phyloP scores from a whole-genome alignment of 352 stramenopile genomes.

The Hyaloperonospora brassicae region DNA sequence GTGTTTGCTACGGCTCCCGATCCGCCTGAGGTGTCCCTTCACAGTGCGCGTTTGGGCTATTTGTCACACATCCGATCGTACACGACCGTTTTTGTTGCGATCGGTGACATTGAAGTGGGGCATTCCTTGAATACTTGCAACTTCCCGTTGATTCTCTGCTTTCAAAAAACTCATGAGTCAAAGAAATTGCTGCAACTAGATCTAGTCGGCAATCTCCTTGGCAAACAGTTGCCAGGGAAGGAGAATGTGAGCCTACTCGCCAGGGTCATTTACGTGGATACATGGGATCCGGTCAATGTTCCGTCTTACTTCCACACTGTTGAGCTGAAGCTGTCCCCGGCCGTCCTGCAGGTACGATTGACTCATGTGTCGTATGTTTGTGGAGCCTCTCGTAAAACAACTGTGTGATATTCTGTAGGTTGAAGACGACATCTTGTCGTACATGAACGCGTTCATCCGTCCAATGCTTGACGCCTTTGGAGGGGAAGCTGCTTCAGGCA shows the following conservation, averaged over 20 bases:
- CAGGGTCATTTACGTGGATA: slow-evolving; percentile 53
- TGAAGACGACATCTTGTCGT: slow-evolving; percentile 47
- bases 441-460: slow-evolving; percentile 37
- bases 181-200: slow-evolving; percentile 32
- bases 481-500: slow-evolving; percentile 11
- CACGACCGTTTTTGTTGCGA: slow-evolving; percentile 38
- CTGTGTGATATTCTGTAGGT: slow-evolving; percentile 21
- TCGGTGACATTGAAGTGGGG: slow-evolving; percentile 50
- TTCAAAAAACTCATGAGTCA: slow-evolving; percentile 22
- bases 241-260: slow-evolving; percentile 27
- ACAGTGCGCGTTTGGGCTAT: slow-evolving; percentile 50
- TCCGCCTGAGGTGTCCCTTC: slow-evolving; percentile 40
- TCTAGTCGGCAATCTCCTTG: slow-evolving; percentile 31
- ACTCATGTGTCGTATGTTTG: not conserved
- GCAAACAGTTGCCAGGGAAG: slow-evolving; percentile 31
- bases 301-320: slow-evolving; percentile 65
- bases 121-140: slow-evolving; percentile 70
- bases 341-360: slow-evolving; percentile 53
- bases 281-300: slow-evolving; percentile 33
- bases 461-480: slow-evolving; percentile 34
- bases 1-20: slow-evolving; percentile 44
- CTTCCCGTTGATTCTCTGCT: slow-evolving; percentile 62
- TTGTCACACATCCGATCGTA: slow-evolving; percentile 58
- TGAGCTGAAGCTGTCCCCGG: slow-evolving; percentile 46
- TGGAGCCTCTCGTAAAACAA: not conserved